Conservation (phyloP, 2,329 filamentous ascomycete species). For the Chaetomium sp. region DNA sequence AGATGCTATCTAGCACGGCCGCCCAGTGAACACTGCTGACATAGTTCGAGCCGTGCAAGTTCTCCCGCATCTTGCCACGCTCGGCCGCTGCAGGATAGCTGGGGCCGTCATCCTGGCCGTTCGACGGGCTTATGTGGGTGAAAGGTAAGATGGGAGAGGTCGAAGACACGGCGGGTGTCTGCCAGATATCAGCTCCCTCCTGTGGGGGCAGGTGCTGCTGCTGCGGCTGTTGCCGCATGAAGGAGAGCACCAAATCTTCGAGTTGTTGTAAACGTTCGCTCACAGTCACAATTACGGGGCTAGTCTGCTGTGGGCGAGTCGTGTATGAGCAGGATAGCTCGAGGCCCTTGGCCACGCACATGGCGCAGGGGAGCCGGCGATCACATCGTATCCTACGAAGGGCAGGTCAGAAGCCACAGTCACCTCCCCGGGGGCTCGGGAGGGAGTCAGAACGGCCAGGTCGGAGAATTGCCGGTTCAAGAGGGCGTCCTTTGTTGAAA, state of each 20-base stretch:
- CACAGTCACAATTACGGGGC: background rate
- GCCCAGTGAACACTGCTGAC: constrained; percentile 1
- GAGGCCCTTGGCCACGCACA: background rate
- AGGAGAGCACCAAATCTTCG: background rate
- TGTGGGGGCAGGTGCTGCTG: background rate
- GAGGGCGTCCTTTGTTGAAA: background rate
- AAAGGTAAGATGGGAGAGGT: background rate
- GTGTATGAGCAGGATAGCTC: constrained; percentile 1
- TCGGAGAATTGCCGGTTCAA: background rate
- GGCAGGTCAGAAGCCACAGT: background rate
- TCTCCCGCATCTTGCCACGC: background rate
- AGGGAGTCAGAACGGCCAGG: background rate
- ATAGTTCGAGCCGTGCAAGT: background rate
- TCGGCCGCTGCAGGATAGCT: background rate
- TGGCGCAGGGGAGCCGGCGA: background rate
- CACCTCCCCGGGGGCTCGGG: background rate
- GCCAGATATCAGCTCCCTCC: background rate
- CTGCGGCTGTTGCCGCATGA: background rate
- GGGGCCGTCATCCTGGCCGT: background rate
- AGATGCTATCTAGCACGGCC: constrained; percentile 2
- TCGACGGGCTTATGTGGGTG: background rate
- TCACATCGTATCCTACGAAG: constrained; percentile 7
- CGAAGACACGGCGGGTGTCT: background rate
- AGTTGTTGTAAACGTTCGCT: background rate
- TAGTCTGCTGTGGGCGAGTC: background rate